Base-by-base conservation (phyloP, 106 monocot genomes). In the Allium cepa region DNA sequence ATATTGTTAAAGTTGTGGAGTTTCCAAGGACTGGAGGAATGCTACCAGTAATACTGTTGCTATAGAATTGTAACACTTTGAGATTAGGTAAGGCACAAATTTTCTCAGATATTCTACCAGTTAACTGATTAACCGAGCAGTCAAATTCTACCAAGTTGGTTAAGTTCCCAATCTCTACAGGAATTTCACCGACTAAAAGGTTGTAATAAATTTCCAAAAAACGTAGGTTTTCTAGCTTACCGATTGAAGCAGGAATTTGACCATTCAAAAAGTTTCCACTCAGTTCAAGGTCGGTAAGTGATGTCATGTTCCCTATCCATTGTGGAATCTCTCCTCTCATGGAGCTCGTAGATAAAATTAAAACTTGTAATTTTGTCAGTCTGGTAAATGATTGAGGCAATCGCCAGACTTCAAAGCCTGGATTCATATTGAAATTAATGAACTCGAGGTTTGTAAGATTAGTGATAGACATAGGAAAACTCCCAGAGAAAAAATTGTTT, bases 241-340 rank as follows among this genome's bases (percentile, higher is more conserved):
- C 97, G 0, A 97, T 60, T 0, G 82, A 71, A 8, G 82, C 56
- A 16, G 97, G 97, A 73, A 97, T 97, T 60, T 22, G 61, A 16
- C 97, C 97, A 13, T 52, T 62, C 61, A 89, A 86, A 47, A 52
- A 66, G 60, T 97, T 97, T n/a, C 92, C 97, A 47, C 80, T 67
- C 17, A 92, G 50, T 55, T 97, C 89, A 50, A 92, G 89, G 75
- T 92, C 88, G 11, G 74, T 80, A 56, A 97, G 84, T 11, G 89
- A 92, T 26, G 92, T 87, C 92, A 97, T 83, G 77, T 97, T 97
- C 9, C 92, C 97, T 17, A 97, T 65, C 92, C 97, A 97, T 17
- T 66, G 60, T 3, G 89, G 97, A 46, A 97, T 80, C 10, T 77
- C 81, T 0, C 97, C 92, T 10, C 82, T 71, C 64, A 97, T 76